Evolutionary conservation across 2,329 filamentous ascomycete species (phyloP).

Genomic region (Talaromyces sp.): DNA sequence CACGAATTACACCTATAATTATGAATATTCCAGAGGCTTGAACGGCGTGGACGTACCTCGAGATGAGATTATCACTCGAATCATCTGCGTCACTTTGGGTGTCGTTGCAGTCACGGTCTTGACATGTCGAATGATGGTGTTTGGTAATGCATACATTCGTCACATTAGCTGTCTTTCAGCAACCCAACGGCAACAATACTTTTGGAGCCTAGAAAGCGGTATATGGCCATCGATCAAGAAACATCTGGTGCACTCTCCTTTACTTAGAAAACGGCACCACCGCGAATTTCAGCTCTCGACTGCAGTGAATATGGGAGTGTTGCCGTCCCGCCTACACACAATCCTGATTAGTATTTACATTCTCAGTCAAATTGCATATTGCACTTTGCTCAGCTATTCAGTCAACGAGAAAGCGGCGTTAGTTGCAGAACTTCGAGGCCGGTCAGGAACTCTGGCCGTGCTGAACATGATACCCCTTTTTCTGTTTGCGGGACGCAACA

Average conservation of each 20-base stretch:
- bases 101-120: constrained; percentile 37
- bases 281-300: constrained; percentile 65
- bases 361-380: constrained; percentile 73
- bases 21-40: constrained; percentile 40
- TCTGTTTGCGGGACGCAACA: constrained; percentile 86
- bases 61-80: constrained; percentile 39
- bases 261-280: constrained; percentile 73
- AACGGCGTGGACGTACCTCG: constrained; percentile 38
- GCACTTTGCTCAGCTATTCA: constrained; percentile 46
- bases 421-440: constrained; percentile 76
- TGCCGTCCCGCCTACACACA: constrained; percentile 75
- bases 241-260: constrained; percentile 57
- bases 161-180: constrained; percentile 40
- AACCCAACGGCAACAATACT: constrained; percentile 39
- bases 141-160: constrained; percentile 44
- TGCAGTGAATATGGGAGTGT: constrained; percentile 68
- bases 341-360: constrained; percentile 65
- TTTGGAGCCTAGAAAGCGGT: constrained; percentile 42
- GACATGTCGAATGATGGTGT: constrained; percentile 40
- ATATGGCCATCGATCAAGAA: constrained; percentile 46
- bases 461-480: constrained; percentile 91
- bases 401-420: constrained; percentile 52
- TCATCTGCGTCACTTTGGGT: constrained; percentile 38
- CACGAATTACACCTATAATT: constrained; percentile 38
- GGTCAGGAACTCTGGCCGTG: constrained; percentile 76